A percentile compares a stretch with the other conserved stretches of the same genome.
Conservation (phyloP, 2,329 filamentous ascomycete genomes). For the Neofusicoccum laricinum region DNA sequence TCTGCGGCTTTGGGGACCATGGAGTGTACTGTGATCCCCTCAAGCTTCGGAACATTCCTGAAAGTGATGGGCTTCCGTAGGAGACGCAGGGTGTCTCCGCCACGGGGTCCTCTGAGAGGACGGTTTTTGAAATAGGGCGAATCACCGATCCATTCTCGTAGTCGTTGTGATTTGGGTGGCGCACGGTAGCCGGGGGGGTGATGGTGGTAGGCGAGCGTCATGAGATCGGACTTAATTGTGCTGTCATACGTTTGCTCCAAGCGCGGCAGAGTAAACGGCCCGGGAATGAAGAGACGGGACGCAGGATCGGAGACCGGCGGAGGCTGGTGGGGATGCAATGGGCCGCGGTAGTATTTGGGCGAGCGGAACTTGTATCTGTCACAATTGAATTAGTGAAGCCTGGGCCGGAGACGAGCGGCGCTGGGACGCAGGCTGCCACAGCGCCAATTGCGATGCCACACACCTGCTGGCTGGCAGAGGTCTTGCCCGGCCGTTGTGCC, state of each 20-base stretch:
- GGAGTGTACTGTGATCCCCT: slow-evolving; percentile 76
- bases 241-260: slow-evolving; percentile 86
- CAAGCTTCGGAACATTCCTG: slow-evolving; percentile 79
- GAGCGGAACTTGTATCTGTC: slow-evolving; percentile 88
- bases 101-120: slow-evolving; percentile 78
- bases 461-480: slow-evolving; percentile 55
- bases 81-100: slow-evolving; percentile 67
- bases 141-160: slow-evolving; percentile 83
- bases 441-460: not conserved
- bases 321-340: slow-evolving; percentile 87
- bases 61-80: slow-evolving; percentile 69
- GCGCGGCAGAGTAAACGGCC: slow-evolving; percentile 84
- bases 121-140: slow-evolving; percentile 95
- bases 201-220: slow-evolving; percentile 87
- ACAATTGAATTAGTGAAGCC: not conserved
- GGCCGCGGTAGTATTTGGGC: slow-evolving; percentile 91
- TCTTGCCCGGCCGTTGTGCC: slow-evolving; percentile 41
- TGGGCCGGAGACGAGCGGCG: not conserved
- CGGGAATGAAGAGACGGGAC: slow-evolving; percentile 84
- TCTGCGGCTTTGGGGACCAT: slow-evolving; percentile 66
- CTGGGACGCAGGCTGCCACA: not conserved
- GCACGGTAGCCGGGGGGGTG: slow-evolving; percentile 70
- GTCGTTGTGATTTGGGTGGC: slow-evolving; percentile 59
- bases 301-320: slow-evolving; percentile 82
- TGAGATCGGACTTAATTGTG: slow-evolving; percentile 81